Evolutionary conservation across 192 early-diverging fungal genomes (phyloP), one percentile per base, ranked within the genome.

Genomic region (Chytriomyces sp.): DNA sequence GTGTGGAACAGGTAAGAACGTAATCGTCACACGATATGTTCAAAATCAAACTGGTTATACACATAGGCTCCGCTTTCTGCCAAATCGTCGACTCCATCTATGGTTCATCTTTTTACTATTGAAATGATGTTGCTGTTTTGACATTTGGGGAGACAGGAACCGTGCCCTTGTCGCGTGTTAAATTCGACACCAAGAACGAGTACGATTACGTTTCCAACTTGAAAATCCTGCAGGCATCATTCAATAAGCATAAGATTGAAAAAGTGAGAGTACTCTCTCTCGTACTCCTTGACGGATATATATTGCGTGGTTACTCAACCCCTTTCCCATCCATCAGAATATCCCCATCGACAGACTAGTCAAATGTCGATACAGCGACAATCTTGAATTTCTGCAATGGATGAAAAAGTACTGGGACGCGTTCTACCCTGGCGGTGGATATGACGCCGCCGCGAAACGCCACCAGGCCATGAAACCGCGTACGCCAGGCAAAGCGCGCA

Each of bases 331-430:
- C 30, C 49, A 36, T 17, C 74, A 92, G 90, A 82, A 83, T 33
- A 85, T 96, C 39, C 91, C 92, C 34, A 91, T 93, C 10, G 88
- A 93, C 28, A 84, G 86, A 33, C 84, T 96, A 56, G 85, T 93
- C 73, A 96, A 94, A 77, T 92, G 92, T 77, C 90, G 90, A 57
- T 93, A 94, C 78, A 93, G 93, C 80, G 93, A 96, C 79, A 96
- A 96, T 76, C 85, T 96, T 58, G 94, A 96, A 82, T 93, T 96
- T 72, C 77, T 95, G 73, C 94, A 96, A 75, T 96, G 93, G 92
- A 58, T 94, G 55, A 94, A 92, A 75, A 86, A 84, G 61, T 93
- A 86, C 78, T 93, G 92, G 93, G 93, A 96, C 74, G 80, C 81
- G 19, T 89, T 92, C 74, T 90, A 83, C 74, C 85, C 91, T 25